A percentile compares a stretch with the other conserved stretches of the same genome.
Evolutionary conservation across 1,284 basidiomycete genomes (phyloP).

Genomic region (Apiotrichum akiyoshidainum): DNA sequence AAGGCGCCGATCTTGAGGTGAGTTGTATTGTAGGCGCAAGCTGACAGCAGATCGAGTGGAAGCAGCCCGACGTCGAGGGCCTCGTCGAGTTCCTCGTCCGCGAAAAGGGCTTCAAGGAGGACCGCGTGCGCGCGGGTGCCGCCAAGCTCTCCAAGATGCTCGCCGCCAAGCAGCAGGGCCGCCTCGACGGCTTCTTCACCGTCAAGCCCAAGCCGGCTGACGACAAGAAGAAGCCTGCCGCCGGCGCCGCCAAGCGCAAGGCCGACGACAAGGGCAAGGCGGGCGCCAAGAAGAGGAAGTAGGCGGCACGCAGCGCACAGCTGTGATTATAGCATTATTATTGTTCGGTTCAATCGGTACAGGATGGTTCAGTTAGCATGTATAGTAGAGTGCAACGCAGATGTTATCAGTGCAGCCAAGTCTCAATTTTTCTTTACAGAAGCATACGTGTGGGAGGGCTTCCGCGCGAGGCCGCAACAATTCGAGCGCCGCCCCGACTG

Average conservation of each 20-base stretch:
- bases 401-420: background rate
- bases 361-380: background rate
- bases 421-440: too few species aligned
- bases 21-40: conserved; percentile 14
- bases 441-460: too few species aligned
- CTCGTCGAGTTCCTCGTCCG: conserved; percentile 89
- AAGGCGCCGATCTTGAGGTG: conserved; percentile 83
- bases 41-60: conserved; percentile 78
- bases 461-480: too few species aligned
- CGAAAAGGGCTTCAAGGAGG: conserved; percentile 98
- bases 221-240: conserved; percentile 29
- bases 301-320: background rate
- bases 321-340: background rate
- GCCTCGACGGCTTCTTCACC: conserved; percentile 92
- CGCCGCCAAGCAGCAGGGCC: conserved; percentile 89
- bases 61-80: conserved; percentile 85
- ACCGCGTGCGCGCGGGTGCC: conserved; percentile 90
- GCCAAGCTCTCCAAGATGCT: conserved; percentile 87
- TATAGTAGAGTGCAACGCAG: background rate
- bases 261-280: conserved; percentile 36
- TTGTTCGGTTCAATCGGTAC: background rate
- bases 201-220: conserved; percentile 58
- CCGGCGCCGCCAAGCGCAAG: conserved; percentile 60
- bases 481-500: too few species aligned
- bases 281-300: conserved; percentile 41